Base-by-base conservation (phyloP, 345 rosid species). In the Eucalyptus erythrocorys region DNA sequence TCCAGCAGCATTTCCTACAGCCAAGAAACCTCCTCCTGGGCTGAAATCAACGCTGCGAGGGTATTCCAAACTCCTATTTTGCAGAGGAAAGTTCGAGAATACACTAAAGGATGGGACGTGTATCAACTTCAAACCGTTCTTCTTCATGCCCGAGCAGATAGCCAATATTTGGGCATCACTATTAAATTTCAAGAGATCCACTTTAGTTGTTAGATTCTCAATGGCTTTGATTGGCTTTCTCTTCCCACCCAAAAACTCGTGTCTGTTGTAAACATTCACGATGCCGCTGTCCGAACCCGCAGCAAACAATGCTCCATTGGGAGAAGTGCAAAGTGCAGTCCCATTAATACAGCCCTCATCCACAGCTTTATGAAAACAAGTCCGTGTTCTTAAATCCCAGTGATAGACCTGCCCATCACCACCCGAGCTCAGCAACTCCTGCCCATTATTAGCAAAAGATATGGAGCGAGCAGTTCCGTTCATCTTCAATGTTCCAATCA, bases 1-100 rank as follows among this genome's bases (percentile, higher is more conserved):
- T 48, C 99, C 98, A 6, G 96, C 95, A 27, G 98, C 96, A 91
- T 95, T 96, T 68, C 97, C 99, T 85, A 96, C 93, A 13, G 97
- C 99, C 97, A 96, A 93, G 92, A 96, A 97, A 34, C 99, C 99
- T 90, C 99, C 94, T 66, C 96, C 98, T 7, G 98, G 99, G 88
- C 98, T 97, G 91, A 96, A 96, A 91, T 97, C 99, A 92, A 96
- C n/a, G 88, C 98, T 95, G 9, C 96, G 95, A 61, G 98, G 98
- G 89, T 94, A 94, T 45, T 93, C 95, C 79, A 96, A 66, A 30
- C 91, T 89, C 55, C 79, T 88, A 85, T 96, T 96, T 34, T 92
- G 90, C 15, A 95, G 96, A 24, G 98, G 97, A 96, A 96, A 97
- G 93, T 95, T 98, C 14, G 97, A 96, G 92, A 95, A 96, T 4